These are phyloP conservation scores for Mucor sp. DNA, from an alignment of 371 early-diverging fungal species.

Conservation along the genomic window DNA sequence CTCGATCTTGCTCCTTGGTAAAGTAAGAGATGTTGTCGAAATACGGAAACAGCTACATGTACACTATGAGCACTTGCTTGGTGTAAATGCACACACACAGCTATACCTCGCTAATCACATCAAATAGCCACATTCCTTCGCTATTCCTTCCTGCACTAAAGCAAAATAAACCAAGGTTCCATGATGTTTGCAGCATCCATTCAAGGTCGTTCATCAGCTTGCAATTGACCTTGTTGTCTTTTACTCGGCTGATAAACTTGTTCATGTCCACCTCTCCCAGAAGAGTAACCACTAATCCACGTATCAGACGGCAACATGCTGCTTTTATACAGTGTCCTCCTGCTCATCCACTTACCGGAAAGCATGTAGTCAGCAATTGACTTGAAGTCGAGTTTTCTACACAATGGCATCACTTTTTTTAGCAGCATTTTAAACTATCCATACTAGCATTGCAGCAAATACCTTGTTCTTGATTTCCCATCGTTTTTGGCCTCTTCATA, in stretches of 20 bases:
- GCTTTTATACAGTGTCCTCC: no score
- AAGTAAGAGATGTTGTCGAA: background rate
- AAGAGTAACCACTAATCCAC: background rate
- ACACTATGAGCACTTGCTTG: background rate
- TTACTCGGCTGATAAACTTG: background rate
- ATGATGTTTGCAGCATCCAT: slow-evolving; percentile 16
- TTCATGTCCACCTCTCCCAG: background rate
- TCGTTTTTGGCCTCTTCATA: slow-evolving; percentile 11
- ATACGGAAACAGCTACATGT: background rate
- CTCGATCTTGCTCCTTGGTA: slow-evolving; percentile 4
- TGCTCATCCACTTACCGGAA: background rate
- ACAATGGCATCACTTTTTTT: no score
- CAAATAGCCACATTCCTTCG: slow-evolving; percentile 11
- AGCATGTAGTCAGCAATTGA: slow-evolving; percentile 7
- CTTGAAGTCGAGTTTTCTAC: slow-evolving; percentile 11
- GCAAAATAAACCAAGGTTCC: slow-evolving; percentile 20
- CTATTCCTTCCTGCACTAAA: slow-evolving; percentile 9
- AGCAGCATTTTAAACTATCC: no score
- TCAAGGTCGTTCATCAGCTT: background rate
- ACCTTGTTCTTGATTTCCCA: slow-evolving; percentile 4
- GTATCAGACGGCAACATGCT: no score
- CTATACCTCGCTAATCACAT: slow-evolving; percentile 10
- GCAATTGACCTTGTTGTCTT: background rate
- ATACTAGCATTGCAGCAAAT: background rate
- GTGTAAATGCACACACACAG: no score